A percentile compares a stretch with the other conserved stretches of the same genome.
These are phyloP conservation scores for Delphinella strobiligena DNA, from an alignment of 2,329 filamentous ascomycete species.

Conservation along the genomic window DNA sequence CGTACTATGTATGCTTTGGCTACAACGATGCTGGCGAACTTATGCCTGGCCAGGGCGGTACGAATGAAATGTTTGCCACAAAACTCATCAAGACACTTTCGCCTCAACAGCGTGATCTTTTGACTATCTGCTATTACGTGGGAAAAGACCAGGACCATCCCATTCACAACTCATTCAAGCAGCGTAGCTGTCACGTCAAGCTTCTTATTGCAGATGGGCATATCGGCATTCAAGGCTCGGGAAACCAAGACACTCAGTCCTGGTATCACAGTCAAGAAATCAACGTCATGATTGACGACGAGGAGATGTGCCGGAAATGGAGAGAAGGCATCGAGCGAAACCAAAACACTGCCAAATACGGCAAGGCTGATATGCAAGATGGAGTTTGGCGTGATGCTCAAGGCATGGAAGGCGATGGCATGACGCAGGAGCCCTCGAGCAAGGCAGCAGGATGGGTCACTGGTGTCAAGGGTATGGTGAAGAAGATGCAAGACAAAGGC, in stretches of 20 bases:
- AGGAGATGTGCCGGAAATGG: conserved; percentile 39
- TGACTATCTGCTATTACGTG: conserved; percentile 59
- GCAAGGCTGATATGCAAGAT: conserved; percentile 40
- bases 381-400: conserved; percentile 49
- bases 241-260: conserved; percentile 70
- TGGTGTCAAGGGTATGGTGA: conserved; percentile 18
- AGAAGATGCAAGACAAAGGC: too few species aligned
- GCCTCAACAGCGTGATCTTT: conserved; percentile 31
- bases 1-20: conserved; percentile 61
- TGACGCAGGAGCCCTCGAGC: too few species aligned
- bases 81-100: conserved; percentile 43
- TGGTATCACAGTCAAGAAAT: conserved; percentile 71
- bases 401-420: conserved; percentile 28
- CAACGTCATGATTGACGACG: conserved; percentile 62
- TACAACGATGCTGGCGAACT: conserved; percentile 72
- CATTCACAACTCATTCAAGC: conserved; percentile 53
- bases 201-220: conserved; percentile 59
- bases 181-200: conserved; percentile 64
- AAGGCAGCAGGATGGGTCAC: too few species aligned
- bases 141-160: conserved; percentile 60
- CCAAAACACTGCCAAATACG: conserved; percentile 54
- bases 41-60: conserved; percentile 62
- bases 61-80: conserved; percentile 59
- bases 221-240: conserved; percentile 61
- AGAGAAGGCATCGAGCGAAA: conserved; percentile 43